phyloP scores from a whole-genome alignment of 805 yeast genomes.

The Nakazawaea wickerhamii region DNA sequence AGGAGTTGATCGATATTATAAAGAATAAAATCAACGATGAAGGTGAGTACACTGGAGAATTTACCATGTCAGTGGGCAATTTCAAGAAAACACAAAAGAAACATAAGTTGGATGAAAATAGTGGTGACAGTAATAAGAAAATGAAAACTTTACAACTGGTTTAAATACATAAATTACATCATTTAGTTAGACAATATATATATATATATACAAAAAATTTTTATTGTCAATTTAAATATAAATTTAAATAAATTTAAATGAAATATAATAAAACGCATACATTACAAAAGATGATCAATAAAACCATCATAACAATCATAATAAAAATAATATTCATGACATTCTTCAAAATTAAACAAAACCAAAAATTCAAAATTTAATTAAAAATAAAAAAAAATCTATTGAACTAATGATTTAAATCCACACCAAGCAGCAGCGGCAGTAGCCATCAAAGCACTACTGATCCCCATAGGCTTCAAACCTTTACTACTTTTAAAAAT shows the following conservation, averaged over 20 bases:
- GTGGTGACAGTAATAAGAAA: background rate
- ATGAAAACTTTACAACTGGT: too few relatives aligned
- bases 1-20: slow-evolving; percentile 37
- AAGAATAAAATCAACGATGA: slow-evolving; percentile 30
- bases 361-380: too few relatives aligned
- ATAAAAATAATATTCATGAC: background rate
- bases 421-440: slow-evolving; percentile 95
- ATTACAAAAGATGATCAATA: background rate
- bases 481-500: slow-evolving; percentile 84
- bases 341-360: too few relatives aligned
- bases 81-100: slow-evolving; percentile 7
- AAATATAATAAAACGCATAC: background rate
- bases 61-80: background rate
- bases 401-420: slow-evolving; percentile 40
- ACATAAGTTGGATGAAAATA: slow-evolving; percentile 3
- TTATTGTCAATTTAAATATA: background rate
- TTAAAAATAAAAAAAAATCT: too few relatives aligned
- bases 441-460: slow-evolving; percentile 79
- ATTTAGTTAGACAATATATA: too few relatives aligned
- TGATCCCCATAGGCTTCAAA: slow-evolving; percentile 77
- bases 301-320: background rate
- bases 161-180: too few relatives aligned
- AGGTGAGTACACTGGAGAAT: slow-evolving; percentile 22
- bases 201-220: too few relatives aligned
- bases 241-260: background rate